These are phyloP conservation scores for Linderina pennispora DNA, from an alignment of 192 early-diverging fungal genomes.

Conservation along the genomic window DNA sequence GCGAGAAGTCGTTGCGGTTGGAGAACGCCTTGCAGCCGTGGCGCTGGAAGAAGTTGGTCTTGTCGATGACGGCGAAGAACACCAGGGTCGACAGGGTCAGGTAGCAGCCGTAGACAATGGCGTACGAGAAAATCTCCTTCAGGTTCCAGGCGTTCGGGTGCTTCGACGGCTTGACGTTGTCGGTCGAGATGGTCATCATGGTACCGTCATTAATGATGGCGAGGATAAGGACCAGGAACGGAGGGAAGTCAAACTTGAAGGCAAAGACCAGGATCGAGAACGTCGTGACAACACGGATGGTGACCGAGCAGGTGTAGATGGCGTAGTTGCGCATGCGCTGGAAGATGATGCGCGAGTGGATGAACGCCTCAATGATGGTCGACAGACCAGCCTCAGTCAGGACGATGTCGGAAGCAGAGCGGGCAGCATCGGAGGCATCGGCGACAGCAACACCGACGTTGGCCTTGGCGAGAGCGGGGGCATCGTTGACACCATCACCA, in stretches of 20 bases:
- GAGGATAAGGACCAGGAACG: constrained; percentile 80
- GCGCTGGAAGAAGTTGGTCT: constrained; percentile 61
- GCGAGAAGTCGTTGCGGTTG: constrained; percentile 55
- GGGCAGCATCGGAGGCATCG: constrained; percentile 70
- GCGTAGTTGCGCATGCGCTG: constrained; percentile 93
- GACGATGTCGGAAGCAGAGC: constrained; percentile 73
- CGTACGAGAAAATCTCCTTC: constrained; percentile 79
- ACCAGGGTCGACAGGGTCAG: constrained; percentile 74
- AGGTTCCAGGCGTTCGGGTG: constrained; percentile 86
- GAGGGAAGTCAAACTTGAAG: constrained; percentile 78
- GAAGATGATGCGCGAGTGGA: constrained; percentile 89
- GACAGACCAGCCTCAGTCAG: constrained; percentile 72
- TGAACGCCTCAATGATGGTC: constrained; percentile 89
- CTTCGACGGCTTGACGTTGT: constrained; percentile 74
- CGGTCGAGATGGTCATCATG: constrained; percentile 87
- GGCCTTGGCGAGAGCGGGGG: constrained; percentile 64
- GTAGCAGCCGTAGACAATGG: constrained; percentile 81
- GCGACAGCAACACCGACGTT: constrained; percentile 72
- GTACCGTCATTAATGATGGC: constrained; percentile 91
- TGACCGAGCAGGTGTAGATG: constrained; percentile 87
- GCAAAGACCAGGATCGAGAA: constrained; percentile 69
- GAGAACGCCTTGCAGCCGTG: constrained; percentile 49
- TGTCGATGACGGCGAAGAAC: constrained; percentile 59
- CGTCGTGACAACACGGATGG: constrained; percentile 70
- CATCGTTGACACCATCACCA: constrained; percentile 71